Conservation (phyloP, 352 stramenopile species). For the Plasmopara muralis region DNA sequence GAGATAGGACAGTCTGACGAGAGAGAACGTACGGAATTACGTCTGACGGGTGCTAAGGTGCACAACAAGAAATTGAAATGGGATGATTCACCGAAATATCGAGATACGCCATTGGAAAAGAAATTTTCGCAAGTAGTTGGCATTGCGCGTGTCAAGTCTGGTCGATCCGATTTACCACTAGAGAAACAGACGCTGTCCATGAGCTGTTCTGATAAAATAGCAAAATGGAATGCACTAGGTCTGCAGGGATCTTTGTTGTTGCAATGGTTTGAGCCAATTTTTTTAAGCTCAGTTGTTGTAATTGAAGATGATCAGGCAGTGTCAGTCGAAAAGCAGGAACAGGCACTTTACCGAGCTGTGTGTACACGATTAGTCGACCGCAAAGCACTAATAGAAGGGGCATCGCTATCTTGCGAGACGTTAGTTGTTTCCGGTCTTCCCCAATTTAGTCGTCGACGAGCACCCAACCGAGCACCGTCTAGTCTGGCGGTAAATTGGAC, state of each 20-base stretch:
- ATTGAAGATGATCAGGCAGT: slow-evolving; percentile 30
- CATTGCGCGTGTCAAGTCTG: slow-evolving; percentile 85
- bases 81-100: neutral
- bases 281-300: slow-evolving; percentile 43
- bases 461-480: slow-evolving; percentile 19
- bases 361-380: slow-evolving; percentile 24
- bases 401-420: slow-evolving; percentile 8
- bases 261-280: slow-evolving; percentile 57
- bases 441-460: slow-evolving; percentile 18
- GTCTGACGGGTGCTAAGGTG: slow-evolving; percentile 58
- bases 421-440: slow-evolving; percentile 16
- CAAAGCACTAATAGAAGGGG: slow-evolving; percentile 7
- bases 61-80: slow-evolving; percentile 25
- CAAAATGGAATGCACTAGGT: slow-evolving; percentile 78
- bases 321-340: slow-evolving; percentile 32
- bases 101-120: slow-evolving; percentile 24
- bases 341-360: slow-evolving; percentile 44
- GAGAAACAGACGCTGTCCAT: slow-evolving; percentile 87
- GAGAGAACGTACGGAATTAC: slow-evolving; percentile 34
- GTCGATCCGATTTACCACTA: slow-evolving; percentile 83
- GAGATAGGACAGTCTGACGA: slow-evolving; percentile 7
- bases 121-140: slow-evolving; percentile 66
- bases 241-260: slow-evolving; percentile 74
- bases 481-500: slow-evolving; percentile 62
- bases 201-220: slow-evolving; percentile 93